Percentiles rank a stretch among this genome's conserved stretches.
phyloP scores from a whole-genome alignment of 1,284 basidiomycete species.

The Ganoderma resinaceum region DNA sequence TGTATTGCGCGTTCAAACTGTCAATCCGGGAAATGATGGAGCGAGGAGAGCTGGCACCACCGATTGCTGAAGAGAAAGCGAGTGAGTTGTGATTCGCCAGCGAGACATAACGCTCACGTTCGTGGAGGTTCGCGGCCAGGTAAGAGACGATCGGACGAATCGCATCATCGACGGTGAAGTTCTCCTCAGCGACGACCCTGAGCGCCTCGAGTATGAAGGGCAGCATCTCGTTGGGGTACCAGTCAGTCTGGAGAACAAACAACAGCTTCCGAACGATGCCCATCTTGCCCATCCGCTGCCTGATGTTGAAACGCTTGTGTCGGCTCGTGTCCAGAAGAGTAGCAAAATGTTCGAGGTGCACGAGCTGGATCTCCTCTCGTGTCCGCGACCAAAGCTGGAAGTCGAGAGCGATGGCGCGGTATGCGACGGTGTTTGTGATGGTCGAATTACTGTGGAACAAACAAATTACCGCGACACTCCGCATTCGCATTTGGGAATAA shows the following conservation, averaged over 20 bases:
- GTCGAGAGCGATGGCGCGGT: slow-evolving; percentile 85
- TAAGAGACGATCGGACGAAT: slow-evolving; percentile 90
- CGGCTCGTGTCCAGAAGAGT: slow-evolving; percentile 77
- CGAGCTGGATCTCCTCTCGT: slow-evolving; percentile 70
- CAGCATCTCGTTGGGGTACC: slow-evolving; percentile 67
- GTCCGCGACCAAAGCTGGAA: slow-evolving; percentile 90
- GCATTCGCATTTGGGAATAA: slow-evolving; percentile 12
- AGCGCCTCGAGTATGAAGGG: slow-evolving; percentile 67
- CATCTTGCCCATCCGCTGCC: slow-evolving; percentile 73
- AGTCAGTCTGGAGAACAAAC: slow-evolving; percentile 81
- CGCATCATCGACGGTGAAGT: slow-evolving; percentile 72
- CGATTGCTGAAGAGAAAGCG: slow-evolving; percentile 35
- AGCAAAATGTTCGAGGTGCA: slow-evolving; percentile 84
- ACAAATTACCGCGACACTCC: neutral
- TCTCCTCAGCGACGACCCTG: slow-evolving; percentile 59
- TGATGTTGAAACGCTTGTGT: slow-evolving; percentile 77
- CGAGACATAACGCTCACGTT: slow-evolving; percentile 51
- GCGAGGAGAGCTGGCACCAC: slow-evolving; percentile 55
- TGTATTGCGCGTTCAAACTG: slow-evolving; percentile 52
- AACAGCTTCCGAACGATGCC: slow-evolving; percentile 80
- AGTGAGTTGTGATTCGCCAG: neutral
- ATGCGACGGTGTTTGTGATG: slow-evolving; percentile 84
- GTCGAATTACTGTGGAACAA: slow-evolving; percentile 71
- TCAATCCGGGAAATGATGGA: slow-evolving; percentile 64
- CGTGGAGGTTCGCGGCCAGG: slow-evolving; percentile 83